Conservation (phyloP, 2,329 filamentous ascomycete genomes). For the Monilinia aucupariae region DNA sequence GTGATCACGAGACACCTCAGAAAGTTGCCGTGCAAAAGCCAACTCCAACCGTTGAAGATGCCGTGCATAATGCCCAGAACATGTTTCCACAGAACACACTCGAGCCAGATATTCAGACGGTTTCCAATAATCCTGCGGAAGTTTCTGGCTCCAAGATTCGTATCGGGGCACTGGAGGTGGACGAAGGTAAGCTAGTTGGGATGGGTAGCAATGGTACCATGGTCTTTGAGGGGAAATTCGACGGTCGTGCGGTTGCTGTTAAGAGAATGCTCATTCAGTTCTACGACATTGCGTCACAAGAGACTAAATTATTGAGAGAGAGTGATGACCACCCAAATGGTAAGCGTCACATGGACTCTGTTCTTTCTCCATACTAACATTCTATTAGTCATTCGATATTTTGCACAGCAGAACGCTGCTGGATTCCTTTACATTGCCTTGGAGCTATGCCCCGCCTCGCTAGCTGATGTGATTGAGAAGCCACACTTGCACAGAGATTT, state of each 20-base stretch:
- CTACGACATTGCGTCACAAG: conserved; percentile 90
- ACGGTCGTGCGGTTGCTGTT: conserved; percentile 86
- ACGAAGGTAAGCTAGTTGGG: conserved; percentile 58
- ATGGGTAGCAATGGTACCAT: conserved; percentile 95
- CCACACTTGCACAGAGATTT: conserved; percentile 62
- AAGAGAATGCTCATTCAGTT: conserved; percentile 97
- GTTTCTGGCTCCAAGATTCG: conserved; percentile 54
- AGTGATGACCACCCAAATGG: conserved; percentile 92
- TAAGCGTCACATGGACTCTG: conserved; percentile 34
- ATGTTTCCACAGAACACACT: conserved; percentile 48
- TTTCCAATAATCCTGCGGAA: conserved; percentile 53
- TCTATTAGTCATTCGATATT: conserved; percentile 79
- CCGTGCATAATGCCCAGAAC: conserved; percentile 53
- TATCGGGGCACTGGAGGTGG: conserved; percentile 60
- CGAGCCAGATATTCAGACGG: conserved; percentile 57
- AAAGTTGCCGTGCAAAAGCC: conserved; percentile 21
- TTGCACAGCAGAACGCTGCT: conserved; percentile 79
- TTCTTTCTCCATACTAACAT: conserved; percentile 28
- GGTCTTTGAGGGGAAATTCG: conserved; percentile 91
- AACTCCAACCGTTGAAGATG: conserved; percentile 51
- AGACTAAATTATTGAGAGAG: conserved; percentile 83
- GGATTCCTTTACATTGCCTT: conserved; percentile 95
- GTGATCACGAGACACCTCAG: conserved; percentile 25
- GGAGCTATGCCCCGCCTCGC: conserved; percentile 86
- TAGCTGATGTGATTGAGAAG: conserved; percentile 85